phyloP scores from a whole-genome alignment of 2,329 filamentous ascomycete genomes.

The Colletotrichum sp. region DNA sequence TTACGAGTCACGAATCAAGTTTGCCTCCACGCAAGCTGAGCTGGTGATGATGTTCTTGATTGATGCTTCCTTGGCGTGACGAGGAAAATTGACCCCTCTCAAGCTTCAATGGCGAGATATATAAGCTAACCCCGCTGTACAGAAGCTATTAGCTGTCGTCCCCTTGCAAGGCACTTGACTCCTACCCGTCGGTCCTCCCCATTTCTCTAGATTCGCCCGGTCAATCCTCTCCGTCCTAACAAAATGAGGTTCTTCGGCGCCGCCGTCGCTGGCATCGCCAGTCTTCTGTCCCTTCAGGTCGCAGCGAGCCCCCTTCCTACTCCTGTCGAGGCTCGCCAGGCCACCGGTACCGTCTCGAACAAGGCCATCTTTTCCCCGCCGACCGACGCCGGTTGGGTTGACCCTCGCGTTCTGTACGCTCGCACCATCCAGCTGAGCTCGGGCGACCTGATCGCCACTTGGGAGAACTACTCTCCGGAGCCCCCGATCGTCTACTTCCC shows the following conservation, averaged over 20 bases:
- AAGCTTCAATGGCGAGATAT: neutral
- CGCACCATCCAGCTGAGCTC: conserved; percentile 47
- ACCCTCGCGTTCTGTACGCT: conserved; percentile 48
- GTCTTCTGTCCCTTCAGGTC: conserved; percentile 1
- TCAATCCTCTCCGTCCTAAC: neutral
- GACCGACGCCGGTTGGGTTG: conserved; percentile 43
- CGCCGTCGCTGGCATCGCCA: conserved; percentile 7
- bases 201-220: neutral
- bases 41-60: neutral
- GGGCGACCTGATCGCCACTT: conserved; percentile 54
- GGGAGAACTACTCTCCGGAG: conserved; percentile 62
- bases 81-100: neutral
- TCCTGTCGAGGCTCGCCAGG: conserved; percentile 14
- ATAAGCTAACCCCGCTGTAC: neutral
- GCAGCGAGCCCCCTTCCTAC: conserved; percentile 11
- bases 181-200: neutral
- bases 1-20: conserved; percentile 7
- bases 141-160: accelerated
- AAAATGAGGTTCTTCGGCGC: conserved; percentile 12
- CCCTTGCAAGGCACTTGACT: neutral
- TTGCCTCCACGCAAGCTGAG: neutral
- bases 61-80: neutral
- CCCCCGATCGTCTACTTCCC: conserved; percentile 61
- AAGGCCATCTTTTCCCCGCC: conserved; percentile 47
- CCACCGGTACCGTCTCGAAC: conserved; percentile 23